phyloP scores from a whole-genome alignment of 2,329 filamentous ascomycete genomes.

The Alternaria dauci region DNA sequence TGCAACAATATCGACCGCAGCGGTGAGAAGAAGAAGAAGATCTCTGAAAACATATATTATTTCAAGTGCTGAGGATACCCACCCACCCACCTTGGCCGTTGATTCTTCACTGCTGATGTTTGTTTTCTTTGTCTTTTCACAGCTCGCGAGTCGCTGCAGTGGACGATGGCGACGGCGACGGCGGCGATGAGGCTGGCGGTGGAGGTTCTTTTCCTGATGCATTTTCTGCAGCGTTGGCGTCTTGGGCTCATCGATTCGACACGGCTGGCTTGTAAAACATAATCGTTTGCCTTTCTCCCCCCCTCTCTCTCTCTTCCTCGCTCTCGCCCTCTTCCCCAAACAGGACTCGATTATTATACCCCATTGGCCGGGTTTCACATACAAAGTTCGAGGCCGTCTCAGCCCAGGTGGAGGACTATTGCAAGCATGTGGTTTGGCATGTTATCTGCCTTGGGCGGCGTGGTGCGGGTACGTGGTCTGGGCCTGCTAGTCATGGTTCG shows the following conservation, averaged over 20 bases:
- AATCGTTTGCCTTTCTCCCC: background rate
- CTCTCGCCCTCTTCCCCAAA: too few relatives aligned
- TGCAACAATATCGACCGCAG: slow-evolving; percentile 31
- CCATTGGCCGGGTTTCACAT: background rate
- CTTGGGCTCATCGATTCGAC: slow-evolving; percentile 1
- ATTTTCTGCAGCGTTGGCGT: slow-evolving; percentile 15
- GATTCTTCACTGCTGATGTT: too few relatives aligned
- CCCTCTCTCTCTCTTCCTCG: too few relatives aligned
- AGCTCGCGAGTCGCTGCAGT: background rate
- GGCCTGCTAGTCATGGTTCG: background rate
- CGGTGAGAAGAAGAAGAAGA: slow-evolving; percentile 9
- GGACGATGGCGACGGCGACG: too few relatives aligned
- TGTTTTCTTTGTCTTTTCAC: too few relatives aligned
- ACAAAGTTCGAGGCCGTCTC: background rate
- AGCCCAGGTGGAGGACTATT: background rate
- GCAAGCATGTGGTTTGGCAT: background rate
- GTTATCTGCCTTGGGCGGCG: background rate
- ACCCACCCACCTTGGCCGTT: too few relatives aligned
- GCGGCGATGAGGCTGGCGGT: background rate
- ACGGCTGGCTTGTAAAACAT: slow-evolving; percentile 3
- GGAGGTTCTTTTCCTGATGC: background rate
- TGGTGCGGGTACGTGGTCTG: too few relatives aligned
- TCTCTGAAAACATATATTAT: background rate
- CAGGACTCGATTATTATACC: background rate
- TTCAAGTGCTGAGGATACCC: too few relatives aligned